phyloP scores from a whole-genome alignment of 2,329 filamentous ascomycete species.

The Aspergillus ibericus region DNA sequence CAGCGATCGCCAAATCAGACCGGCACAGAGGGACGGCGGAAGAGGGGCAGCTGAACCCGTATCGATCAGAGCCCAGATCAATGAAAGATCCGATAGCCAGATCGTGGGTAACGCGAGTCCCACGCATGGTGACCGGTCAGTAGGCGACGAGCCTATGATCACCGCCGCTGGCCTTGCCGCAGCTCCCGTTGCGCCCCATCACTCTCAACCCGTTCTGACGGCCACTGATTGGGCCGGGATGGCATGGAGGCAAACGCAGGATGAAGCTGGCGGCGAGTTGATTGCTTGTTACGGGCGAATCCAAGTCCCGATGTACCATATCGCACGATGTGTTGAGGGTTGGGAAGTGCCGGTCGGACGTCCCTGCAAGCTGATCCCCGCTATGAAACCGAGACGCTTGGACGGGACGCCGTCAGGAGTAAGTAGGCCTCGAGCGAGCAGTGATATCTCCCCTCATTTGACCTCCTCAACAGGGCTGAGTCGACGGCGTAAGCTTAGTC shows the following conservation, averaged over 20 bases:
- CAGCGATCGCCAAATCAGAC: conserved; percentile 3
- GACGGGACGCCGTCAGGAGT: background rate
- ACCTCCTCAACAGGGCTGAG: background rate
- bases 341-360: background rate
- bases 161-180: background rate
- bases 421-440: background rate
- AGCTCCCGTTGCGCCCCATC: too few species aligned
- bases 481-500: background rate
- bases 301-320: background rate
- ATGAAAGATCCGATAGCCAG: background rate
- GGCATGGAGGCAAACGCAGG: background rate
- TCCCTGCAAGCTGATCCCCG: background rate
- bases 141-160: conserved; percentile 15
- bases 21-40: background rate
- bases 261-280: background rate
- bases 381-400: background rate
- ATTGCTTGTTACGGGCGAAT: background rate
- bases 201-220: too few species aligned
- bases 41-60: background rate
- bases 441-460: background rate
- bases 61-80: conserved; percentile 1
- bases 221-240: background rate
- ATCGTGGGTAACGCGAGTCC: conserved; percentile 3
- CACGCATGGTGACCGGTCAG: conserved; percentile 14
- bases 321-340: background rate